Percentiles rank a stretch among this genome's conserved stretches.
phyloP scores from a whole-genome alignment of 305 asterid genomes.

The Solanum hybrid region DNA sequence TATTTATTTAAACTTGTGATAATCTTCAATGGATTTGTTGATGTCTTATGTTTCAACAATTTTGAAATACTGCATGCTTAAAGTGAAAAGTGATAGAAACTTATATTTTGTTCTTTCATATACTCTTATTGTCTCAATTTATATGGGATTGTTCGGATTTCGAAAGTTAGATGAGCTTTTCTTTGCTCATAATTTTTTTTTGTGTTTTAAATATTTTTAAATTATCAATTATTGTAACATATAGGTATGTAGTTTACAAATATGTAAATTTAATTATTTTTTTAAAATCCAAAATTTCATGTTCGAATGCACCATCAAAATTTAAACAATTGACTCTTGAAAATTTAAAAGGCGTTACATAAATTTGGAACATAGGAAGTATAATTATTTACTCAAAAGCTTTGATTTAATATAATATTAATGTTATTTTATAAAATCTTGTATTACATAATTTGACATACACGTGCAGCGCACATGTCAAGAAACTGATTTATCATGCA shows the following conservation, averaged over 20 bases:
- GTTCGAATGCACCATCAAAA: no score
- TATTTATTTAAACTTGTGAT: neutral
- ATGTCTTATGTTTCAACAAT: neutral
- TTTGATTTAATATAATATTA: no score
- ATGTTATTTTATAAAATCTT: neutral
- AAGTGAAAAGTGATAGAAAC: neutral
- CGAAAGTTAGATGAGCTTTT: neutral
- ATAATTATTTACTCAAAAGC: no score
- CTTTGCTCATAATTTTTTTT: no score
- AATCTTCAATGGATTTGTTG: neutral
- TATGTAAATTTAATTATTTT: no score
- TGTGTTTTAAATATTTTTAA: no score
- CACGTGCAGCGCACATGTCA: no score
- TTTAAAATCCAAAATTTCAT: neutral
- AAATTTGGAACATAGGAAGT: no score
- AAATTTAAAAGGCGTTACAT: no score
- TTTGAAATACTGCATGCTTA: neutral
- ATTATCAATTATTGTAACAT: neutral
- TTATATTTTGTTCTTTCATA: neutral
- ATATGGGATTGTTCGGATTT: neutral
- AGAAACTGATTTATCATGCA: no score
- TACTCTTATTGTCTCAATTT: neutral
- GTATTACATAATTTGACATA: no score
- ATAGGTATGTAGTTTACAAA: neutral
- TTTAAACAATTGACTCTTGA: no score